Percentiles rank a stretch among this genome's conserved stretches.
Conservation (phyloP, 192 early-diverging fungal species). For the Lunasporangiospora selenospora region DNA sequence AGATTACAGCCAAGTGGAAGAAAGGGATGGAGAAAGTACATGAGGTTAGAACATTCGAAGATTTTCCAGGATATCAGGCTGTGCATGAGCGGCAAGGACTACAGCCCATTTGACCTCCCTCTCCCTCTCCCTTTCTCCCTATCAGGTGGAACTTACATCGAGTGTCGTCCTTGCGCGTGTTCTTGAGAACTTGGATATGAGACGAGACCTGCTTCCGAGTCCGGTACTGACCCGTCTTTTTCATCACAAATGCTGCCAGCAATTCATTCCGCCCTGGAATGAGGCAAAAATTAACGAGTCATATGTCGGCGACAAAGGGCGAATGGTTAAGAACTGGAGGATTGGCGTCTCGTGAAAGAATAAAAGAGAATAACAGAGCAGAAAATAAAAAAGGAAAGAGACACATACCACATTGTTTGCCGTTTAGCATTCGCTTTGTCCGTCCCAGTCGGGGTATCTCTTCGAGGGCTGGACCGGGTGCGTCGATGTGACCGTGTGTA, state of each 20-base stretch:
- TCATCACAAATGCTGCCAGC: slow-evolving; percentile 75
- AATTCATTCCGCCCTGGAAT: slow-evolving; percentile 70
- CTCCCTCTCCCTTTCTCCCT: too few species aligned
- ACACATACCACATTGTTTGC: slow-evolving; percentile 54
- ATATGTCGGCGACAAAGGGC: background rate
- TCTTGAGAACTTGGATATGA: slow-evolving; percentile 80
- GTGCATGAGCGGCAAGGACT: too few species aligned
- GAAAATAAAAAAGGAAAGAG: background rate
- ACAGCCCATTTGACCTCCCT: too few species aligned
- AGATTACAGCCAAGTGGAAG: background rate
- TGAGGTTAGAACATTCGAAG: background rate
- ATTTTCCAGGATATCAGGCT: background rate
- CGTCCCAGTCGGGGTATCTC: slow-evolving; percentile 54
- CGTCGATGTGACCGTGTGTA: too few species aligned
- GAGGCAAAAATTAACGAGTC: background rate
- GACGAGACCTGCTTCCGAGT: slow-evolving; percentile 81
- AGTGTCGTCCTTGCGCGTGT: slow-evolving; percentile 66
- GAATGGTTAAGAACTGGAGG: background rate
- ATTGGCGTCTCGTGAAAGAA: background rate
- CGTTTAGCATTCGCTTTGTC: slow-evolving; percentile 56
- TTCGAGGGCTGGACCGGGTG: slow-evolving; percentile 49
- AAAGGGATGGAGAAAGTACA: background rate
- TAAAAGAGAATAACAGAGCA: background rate
- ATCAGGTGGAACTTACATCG: slow-evolving; percentile 42
- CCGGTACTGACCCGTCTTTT: slow-evolving; percentile 67